A percentile compares a stretch with the other conserved stretches of the same genome.
Conservation (phyloP, 805 yeast species). For the Wickerhamomyces rabaulensis region DNA sequence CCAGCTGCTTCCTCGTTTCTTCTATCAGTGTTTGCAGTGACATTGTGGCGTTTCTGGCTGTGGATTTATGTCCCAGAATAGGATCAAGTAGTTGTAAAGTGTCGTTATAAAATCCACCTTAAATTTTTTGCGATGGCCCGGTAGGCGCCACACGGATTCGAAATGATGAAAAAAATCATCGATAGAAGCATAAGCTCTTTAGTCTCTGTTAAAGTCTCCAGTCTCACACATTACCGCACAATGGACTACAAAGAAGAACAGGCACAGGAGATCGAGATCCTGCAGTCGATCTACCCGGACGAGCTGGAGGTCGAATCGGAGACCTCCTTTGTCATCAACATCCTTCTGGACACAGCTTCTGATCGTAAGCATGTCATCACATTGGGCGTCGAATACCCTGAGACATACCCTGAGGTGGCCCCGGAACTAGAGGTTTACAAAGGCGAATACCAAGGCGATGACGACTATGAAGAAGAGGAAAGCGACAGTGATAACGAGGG, state of each 20-base stretch:
- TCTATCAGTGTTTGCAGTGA: slow-evolving; percentile 5
- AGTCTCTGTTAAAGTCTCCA: not conserved
- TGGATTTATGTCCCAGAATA: not conserved
- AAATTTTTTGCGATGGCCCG: not conserved
- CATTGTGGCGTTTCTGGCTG: not conserved
- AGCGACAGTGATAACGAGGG: slow-evolving; percentile 43
- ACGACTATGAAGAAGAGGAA: slow-evolving; percentile 30
- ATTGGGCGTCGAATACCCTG: slow-evolving; percentile 68
- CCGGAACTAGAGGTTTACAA: slow-evolving; percentile 50
- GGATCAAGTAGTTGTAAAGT: not conserved
- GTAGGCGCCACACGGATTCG: not conserved
- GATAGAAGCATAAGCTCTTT: too few species aligned
- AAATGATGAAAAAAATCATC: not conserved
- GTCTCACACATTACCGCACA: too few species aligned
- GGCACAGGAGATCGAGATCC: slow-evolving; percentile 80
- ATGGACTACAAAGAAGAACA: slow-evolving; percentile 87
- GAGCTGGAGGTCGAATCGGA: slow-evolving; percentile 45
- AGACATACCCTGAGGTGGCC: slow-evolving; percentile 72
- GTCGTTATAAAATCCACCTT: not conserved
- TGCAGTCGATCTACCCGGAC: slow-evolving; percentile 90
- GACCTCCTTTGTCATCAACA: slow-evolving; percentile 47
- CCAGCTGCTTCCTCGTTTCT: slow-evolving; percentile 11
- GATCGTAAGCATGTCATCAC: slow-evolving; percentile 50
- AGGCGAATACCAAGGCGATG: slow-evolving; percentile 21
- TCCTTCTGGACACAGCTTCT: slow-evolving; percentile 66